Base-by-base conservation (phyloP, 495 filamentous ascomycete genomes). In the Neurospora intermedia region DNA sequence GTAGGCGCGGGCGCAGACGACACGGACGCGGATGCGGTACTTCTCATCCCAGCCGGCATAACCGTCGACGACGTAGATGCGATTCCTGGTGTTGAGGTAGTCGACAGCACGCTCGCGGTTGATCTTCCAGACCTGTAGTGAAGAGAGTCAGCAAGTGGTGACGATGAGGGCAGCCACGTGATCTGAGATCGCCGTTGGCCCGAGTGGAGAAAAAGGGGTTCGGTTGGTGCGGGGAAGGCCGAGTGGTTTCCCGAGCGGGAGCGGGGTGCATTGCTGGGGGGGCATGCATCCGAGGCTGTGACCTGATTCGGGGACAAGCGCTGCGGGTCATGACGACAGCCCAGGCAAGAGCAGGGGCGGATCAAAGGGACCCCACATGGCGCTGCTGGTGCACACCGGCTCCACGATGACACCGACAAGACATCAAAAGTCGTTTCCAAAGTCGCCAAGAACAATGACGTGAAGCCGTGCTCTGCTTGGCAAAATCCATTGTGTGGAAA, bases 31-130 rank as follows among this genome's bases (percentile, higher is more conserved):
- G 86, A 99, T 98, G 73, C 94, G 89, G 88, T 99, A 99, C 80
- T 95, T 94, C 88, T 96, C 91, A 78, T 99, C 96, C 96, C 96
- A 99, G 78, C 96, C 96, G 74, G 96, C 96, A 82, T 90, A 99
- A 74, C 96, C 96, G 84, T 99, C 96, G 74, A 99, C 86, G 74
- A 99, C 96, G 83, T 99, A 99, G 85, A 99, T 99, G 79, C 96
- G 93, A 82, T 97, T 97, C 77, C 96, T 88, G 72, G 96, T 99
- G 88, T 99, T 99, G 74, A 99, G 89, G 86, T 98, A 99, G 85
- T 99, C 96, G 81, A 99, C 89, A 73, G 96, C 96, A 84, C 96
- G 95, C 84, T 99, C 96, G 77, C 96, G 91, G 90, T 98, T 99
- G 87, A 99, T 99, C 77, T 94, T 92, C 96, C 96, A 99, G 81